Percentiles rank a stretch among this genome's conserved stretches.
Conservation (phyloP, 805 yeast species). For the Saturnispora silvae region DNA sequence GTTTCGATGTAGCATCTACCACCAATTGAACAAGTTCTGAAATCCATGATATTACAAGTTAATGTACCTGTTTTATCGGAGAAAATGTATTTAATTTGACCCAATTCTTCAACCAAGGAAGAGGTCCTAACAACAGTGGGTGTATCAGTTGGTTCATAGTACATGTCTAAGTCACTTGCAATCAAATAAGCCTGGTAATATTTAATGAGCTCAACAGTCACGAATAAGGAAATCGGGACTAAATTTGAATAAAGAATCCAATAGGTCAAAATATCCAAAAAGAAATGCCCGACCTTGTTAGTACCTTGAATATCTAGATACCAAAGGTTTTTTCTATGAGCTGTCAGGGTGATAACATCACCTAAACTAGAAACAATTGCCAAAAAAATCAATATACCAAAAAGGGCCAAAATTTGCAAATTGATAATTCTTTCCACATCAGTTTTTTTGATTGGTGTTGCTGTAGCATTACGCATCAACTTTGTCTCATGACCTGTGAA, state of each 20-base stretch:
- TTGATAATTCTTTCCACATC: slow-evolving; percentile 95
- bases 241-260: slow-evolving; percentile 95
- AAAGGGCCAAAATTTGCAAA: slow-evolving; percentile 80
- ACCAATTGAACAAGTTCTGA: slow-evolving; percentile 84
- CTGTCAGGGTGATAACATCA: slow-evolving; percentile 61
- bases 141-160: slow-evolving; percentile 76
- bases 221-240: slow-evolving; percentile 96
- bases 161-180: slow-evolving; percentile 89
- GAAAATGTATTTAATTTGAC: slow-evolving; percentile 92
- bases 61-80: slow-evolving; percentile 97
- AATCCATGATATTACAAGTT: slow-evolving; percentile 94
- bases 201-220: slow-evolving; percentile 91
- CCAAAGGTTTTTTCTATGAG: slow-evolving; percentile 40
- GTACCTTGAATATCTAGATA: slow-evolving; percentile 64
- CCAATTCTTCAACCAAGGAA: slow-evolving; percentile 90
- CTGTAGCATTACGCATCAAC: slow-evolving; percentile 96
- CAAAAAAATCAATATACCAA: slow-evolving; percentile 64
- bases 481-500: slow-evolving; percentile 99
- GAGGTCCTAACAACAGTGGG: slow-evolving; percentile 95
- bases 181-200: slow-evolving; percentile 92
- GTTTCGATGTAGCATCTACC: slow-evolving; percentile 81
- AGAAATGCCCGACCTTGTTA: slow-evolving; percentile 60
- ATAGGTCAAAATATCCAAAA: slow-evolving; percentile 79
- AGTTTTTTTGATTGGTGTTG: slow-evolving; percentile 94
- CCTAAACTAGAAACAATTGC: slow-evolving; percentile 81